Evolutionary conservation across 2,329 filamentous ascomycete species (phyloP).

Genomic region (Ceratocystiopsis brevicomis): DNA sequence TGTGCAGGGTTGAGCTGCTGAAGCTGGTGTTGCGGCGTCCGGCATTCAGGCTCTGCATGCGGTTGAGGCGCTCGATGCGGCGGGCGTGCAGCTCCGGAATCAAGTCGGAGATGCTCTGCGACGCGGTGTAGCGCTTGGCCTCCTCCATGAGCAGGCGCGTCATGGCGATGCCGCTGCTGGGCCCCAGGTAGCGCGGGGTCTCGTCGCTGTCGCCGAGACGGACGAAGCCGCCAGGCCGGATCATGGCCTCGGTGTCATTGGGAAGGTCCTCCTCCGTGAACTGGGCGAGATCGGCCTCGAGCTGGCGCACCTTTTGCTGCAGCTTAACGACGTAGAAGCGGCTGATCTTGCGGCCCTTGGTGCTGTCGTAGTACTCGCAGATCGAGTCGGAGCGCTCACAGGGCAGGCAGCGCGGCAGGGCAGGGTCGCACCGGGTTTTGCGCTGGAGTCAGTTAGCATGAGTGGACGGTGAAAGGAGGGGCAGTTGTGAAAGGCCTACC

Average conservation of each 20-base stretch:
- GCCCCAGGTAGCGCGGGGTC: slow-evolving; percentile 69
- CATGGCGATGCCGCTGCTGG: slow-evolving; percentile 90
- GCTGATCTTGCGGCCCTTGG: slow-evolving; percentile 69
- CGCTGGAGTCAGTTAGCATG: slow-evolving; percentile 34
- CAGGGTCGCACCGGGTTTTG: slow-evolving; percentile 91
- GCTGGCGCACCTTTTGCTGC: slow-evolving; percentile 63
- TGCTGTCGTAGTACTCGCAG: slow-evolving; percentile 90
- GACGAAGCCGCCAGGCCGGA: slow-evolving; percentile 71
- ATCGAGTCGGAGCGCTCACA: slow-evolving; percentile 81
- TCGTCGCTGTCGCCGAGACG: slow-evolving; percentile 73
- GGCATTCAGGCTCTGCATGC: slow-evolving; percentile 44
- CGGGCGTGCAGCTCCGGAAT: slow-evolving; percentile 54
- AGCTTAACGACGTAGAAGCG: slow-evolving; percentile 84
- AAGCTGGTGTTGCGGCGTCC: slow-evolving; percentile 31
- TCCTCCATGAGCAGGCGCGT: slow-evolving; percentile 90
- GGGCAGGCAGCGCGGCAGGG: slow-evolving; percentile 73
- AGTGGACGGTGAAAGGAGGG: neutral
- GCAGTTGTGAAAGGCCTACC: slow-evolving; percentile 22
- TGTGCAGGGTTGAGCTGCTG: slow-evolving; percentile 35
- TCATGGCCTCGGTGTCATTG: slow-evolving; percentile 62
- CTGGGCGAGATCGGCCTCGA: slow-evolving; percentile 65
- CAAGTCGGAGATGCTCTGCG: slow-evolving; percentile 79
- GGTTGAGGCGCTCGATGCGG: slow-evolving; percentile 34
- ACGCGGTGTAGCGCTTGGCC: slow-evolving; percentile 81
- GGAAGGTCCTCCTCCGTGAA: slow-evolving; percentile 61